Evolutionary conservation across 495 filamentous ascomycete genomes (phyloP).

Genomic region (Aspergillus asperescens): DNA sequence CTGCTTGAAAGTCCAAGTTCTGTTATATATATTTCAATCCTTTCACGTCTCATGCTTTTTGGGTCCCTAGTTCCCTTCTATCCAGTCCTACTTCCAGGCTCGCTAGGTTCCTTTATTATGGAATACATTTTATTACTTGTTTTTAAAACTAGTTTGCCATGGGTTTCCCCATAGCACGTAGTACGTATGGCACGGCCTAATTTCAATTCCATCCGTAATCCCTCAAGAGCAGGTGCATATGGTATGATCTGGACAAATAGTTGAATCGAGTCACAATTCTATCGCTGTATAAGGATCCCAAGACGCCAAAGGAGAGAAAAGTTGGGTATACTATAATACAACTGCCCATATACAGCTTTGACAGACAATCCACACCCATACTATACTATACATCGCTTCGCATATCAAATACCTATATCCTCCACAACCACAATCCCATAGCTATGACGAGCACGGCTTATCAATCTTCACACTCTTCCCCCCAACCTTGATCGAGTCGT

Average conservation of each 20-base stretch:
- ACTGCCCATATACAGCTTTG: neutral
- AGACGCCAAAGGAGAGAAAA: conserved; percentile 32
- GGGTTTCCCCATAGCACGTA: too few relatives aligned
- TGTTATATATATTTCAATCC: neutral
- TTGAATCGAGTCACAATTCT: neutral
- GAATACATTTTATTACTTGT: too few relatives aligned
- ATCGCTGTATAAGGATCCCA: conserved; percentile 29
- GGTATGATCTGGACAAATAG: too few relatives aligned
- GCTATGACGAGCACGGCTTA: conserved; percentile 40
- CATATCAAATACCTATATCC: neutral
- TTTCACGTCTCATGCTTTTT: too few relatives aligned
- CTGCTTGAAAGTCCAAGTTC: too few relatives aligned
- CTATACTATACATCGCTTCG: neutral
- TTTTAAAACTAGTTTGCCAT: too few relatives aligned
- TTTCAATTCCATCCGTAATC: too few relatives aligned
- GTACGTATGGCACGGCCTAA: too few relatives aligned
- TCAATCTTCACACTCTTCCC: conserved; percentile 42
- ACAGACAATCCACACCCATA: neutral
- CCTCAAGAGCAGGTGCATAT: neutral
- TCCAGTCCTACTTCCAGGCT: too few relatives aligned
- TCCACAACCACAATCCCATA: neutral
- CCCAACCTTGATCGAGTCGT: conserved; percentile 70
- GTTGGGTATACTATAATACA: conserved; percentile 49
- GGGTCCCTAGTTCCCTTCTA: too few relatives aligned
- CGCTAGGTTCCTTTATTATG: too few relatives aligned